Base-by-base conservation (phyloP, 2,329 filamentous ascomycete genomes). In the Pyricularia sp. region DNA sequence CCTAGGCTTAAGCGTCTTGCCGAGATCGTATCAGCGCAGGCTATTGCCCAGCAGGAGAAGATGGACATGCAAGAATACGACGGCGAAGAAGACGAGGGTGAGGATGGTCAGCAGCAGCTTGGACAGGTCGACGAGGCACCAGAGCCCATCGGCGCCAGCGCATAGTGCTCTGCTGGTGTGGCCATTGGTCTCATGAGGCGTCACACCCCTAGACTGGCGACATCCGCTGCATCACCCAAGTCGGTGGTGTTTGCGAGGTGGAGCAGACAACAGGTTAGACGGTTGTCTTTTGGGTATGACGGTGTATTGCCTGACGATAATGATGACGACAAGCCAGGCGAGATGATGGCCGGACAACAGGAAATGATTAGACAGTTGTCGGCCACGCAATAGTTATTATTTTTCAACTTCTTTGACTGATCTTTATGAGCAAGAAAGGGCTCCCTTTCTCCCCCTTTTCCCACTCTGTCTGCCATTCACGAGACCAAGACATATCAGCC, bases 11-110 rank as follows among this genome's bases (percentile, higher is more conserved):
- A 98, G 85, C 90, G 95, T 71, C 85, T 99, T 68, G 95, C 95
- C n/a, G 95, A 99, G 81, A 98, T 99, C 72, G 95, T 99, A 65
- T 97, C 93, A 55, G 92, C 93, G 36, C 95, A 99, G 81, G 95
- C 95, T 36, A 94, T 98, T 76, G 93, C 94, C 69, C 94, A 98
- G 79, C 93, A 97, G 80, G 93, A 97, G 81, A 94, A 92, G 81
- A 81, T 91, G 71, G 91, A 93, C 10, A 30, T 73, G 66, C 88
- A 82, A 30, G 76, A 75, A 68, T 83, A 88, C 66, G 78, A 78
- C 55, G 79, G 77, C 26, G 79, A 81, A 66, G 81, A 81, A 68
- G 83, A 84, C 36, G 82, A 83, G 64, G 77, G 87, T 17, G 78
- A 79, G 6, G 84, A 85, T 70, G 42, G 17, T n/a, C 42, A 50